Conservation (phyloP, 139 green algal genomes). For the Closterium sp. region DNA sequence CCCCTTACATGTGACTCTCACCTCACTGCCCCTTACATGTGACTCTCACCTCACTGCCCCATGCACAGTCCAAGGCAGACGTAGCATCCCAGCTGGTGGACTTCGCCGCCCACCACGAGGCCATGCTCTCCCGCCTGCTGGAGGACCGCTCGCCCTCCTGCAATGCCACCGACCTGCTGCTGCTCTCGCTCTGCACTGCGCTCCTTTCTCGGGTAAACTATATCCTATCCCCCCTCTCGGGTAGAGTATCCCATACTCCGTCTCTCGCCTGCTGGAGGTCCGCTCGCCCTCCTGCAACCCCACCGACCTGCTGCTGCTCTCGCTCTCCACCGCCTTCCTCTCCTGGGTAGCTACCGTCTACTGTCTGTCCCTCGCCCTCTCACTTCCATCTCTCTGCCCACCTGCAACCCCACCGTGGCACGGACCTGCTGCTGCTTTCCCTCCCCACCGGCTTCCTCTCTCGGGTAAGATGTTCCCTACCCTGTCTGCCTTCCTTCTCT, state of each 20-base stretch:
- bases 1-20: background rate
- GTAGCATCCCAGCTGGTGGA: conserved; percentile 2
- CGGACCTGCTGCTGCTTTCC: conserved; percentile 19
- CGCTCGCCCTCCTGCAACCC: no score
- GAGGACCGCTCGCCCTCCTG: background rate
- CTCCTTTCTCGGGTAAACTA: conserved; percentile 11
- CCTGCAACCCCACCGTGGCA: background rate
- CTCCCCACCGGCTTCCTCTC: conserved; percentile 21
- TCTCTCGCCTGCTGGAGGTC: no score
- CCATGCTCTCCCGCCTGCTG: conserved; percentile 13
- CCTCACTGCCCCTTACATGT: background rate
- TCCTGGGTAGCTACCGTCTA: no score
- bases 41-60: background rate
- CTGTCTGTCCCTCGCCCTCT: no score
- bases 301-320: no score
- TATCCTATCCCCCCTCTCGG: no score
- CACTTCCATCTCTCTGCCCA: no score
- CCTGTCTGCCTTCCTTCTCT: background rate
- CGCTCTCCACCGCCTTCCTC: no score
- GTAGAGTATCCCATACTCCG: no score
- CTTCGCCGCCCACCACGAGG: conserved; percentile 9
- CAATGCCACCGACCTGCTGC: conserved; percentile 5
- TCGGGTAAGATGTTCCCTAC: conserved; percentile 1
- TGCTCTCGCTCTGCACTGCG: conserved; percentile 15
- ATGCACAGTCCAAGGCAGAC: background rate